Conservation (phyloP, 2,329 filamentous ascomycete species). For the Penicillium sp. region DNA sequence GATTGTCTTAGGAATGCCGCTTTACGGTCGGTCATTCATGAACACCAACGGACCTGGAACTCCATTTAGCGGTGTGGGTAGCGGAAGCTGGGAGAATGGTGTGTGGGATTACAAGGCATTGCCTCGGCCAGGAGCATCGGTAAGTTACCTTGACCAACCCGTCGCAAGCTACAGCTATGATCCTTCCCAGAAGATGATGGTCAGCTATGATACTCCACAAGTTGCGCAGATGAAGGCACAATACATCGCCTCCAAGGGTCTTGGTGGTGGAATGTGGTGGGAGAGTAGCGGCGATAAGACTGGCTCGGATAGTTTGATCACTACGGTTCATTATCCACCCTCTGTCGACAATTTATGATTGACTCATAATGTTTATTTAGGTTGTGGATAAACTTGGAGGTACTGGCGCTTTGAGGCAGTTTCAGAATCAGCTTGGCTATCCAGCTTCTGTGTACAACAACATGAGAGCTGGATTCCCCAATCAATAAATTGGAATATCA, state of each 20-base stretch:
- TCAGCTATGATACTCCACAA: conserved; percentile 73
- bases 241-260: conserved; percentile 65
- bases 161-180: conserved; percentile 76
- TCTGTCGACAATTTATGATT: background rate
- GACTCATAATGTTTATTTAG: conserved; percentile 13
- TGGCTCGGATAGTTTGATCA: conserved; percentile 67
- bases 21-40: conserved; percentile 85
- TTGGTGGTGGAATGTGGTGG: conserved; percentile 98
- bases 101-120: conserved; percentile 88
- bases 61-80: conserved; percentile 69
- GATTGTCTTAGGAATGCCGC: conserved; percentile 85
- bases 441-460: conserved; percentile 58
- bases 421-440: conserved; percentile 52
- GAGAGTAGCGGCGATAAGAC: conserved; percentile 77
- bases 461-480: conserved; percentile 33
- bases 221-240: conserved; percentile 70
- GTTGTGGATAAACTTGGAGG: conserved; percentile 39
- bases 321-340: conserved; percentile 39
- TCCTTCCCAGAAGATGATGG: conserved; percentile 58
- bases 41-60: conserved; percentile 73
- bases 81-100: conserved; percentile 81
- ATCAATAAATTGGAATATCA: background rate
- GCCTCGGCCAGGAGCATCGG: conserved; percentile 65
- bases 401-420: conserved; percentile 43
- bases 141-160: conserved; percentile 60